Conservation (phyloP, 805 yeast species). For the Metschnikowia proteae region DNA sequence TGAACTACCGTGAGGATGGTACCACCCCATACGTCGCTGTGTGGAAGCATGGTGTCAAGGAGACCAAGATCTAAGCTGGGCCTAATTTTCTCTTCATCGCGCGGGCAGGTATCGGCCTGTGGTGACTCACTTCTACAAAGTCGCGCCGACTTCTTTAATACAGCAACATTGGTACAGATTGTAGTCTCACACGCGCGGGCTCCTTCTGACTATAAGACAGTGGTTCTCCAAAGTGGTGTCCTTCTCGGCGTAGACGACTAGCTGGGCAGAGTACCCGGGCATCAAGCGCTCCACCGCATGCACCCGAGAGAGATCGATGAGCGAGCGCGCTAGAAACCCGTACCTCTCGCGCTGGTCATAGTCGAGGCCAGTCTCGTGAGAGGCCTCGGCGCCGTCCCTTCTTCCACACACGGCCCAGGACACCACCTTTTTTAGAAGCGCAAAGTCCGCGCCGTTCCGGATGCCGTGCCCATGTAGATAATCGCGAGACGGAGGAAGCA, state of each 20-base stretch:
- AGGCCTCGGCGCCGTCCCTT: slow-evolving; percentile 36
- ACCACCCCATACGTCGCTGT: slow-evolving; percentile 93
- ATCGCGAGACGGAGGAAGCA: slow-evolving; percentile 45
- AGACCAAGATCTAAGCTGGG: slow-evolving; percentile 73
- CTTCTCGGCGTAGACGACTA: slow-evolving; percentile 56
- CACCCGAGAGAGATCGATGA: slow-evolving; percentile 71
- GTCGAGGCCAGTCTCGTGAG: slow-evolving; percentile 46
- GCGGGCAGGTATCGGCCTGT: no score
- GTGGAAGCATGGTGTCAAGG: slow-evolving; percentile 98
- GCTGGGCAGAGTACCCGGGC: slow-evolving; percentile 40
- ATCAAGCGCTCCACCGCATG: slow-evolving; percentile 38
- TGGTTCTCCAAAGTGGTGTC: slow-evolving; percentile 70
- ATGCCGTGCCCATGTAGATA: slow-evolving; percentile 37
- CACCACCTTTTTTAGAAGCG: slow-evolving; percentile 55
- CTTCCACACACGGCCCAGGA: slow-evolving; percentile 89
- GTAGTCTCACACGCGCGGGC: slow-evolving; percentile 13
- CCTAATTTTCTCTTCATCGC: background rate
- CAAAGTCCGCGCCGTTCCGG: slow-evolving; percentile 36
- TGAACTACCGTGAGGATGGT: slow-evolving; percentile 99
- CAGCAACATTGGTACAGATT: background rate
- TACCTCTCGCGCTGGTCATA: slow-evolving; percentile 47
- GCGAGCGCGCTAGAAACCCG: slow-evolving; percentile 67
- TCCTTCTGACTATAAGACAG: slow-evolving; percentile 35
- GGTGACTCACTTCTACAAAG: background rate
- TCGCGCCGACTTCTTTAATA: background rate